Conservation (phyloP, 23 red algal species). For the Pyropia yezoensis region DNA sequence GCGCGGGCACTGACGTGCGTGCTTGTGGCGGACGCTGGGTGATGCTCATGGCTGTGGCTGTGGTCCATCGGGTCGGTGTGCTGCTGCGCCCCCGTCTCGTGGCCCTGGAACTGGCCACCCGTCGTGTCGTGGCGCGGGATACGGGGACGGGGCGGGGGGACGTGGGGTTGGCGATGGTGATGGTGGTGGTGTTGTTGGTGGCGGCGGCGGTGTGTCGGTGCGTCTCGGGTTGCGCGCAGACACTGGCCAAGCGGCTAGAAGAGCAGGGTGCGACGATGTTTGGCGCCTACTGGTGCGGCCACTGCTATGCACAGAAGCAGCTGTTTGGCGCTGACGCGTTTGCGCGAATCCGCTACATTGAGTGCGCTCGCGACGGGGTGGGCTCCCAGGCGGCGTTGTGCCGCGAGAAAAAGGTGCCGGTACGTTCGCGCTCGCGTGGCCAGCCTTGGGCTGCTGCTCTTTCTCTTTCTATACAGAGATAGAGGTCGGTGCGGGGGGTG, state of each 20-base stretch:
- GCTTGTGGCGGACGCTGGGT: too few species aligned
- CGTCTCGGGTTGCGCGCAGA: conserved; percentile 2
- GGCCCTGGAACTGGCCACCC: too few species aligned
- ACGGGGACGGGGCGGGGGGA: too few species aligned
- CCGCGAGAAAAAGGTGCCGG: conserved; percentile 72
- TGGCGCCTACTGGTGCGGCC: conserved; percentile 95
- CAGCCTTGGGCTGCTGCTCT: too few species aligned
- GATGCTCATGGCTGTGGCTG: too few species aligned
- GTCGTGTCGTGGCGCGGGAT: too few species aligned
- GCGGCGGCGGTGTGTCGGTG: not conserved
- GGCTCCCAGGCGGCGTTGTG: conserved; percentile 68
- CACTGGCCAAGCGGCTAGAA: conserved; percentile 53
- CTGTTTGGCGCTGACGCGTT: conserved; percentile 84
- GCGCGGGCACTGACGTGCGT: too few species aligned
- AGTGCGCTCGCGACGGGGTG: conserved; percentile 82
- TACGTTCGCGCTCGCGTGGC: not conserved
- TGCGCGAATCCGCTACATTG: conserved; percentile 67
- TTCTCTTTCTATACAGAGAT: too few species aligned
- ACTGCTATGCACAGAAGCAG: conserved; percentile 91
- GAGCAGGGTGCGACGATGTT: conserved; percentile 78
- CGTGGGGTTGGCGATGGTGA: too few species aligned
- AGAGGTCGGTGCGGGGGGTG: too few species aligned
- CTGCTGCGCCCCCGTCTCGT: too few species aligned
- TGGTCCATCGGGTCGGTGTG: too few species aligned
- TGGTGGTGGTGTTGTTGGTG: not conserved